Conservation (phyloP, 345 rosid species). For the Punica granatum region DNA sequence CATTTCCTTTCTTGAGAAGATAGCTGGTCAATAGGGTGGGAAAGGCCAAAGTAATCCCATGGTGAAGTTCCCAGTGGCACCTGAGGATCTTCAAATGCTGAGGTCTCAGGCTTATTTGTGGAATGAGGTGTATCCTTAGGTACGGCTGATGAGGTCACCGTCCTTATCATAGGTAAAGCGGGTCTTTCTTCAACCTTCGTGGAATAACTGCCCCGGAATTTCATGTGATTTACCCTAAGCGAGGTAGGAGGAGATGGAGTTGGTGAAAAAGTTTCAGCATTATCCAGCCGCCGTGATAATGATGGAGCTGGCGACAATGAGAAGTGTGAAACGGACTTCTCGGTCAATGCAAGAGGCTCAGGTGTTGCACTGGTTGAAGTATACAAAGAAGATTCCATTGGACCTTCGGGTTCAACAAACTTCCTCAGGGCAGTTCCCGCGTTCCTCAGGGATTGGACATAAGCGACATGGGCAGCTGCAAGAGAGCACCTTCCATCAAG, state of each 20-base stretch:
- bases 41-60: constrained; percentile 86
- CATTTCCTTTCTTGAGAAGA: constrained; percentile 47
- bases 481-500: constrained; percentile 88
- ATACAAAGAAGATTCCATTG: constrained; percentile 60
- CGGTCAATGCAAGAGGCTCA: constrained; percentile 51
- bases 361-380: constrained; percentile 79
- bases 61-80: constrained; percentile 46
- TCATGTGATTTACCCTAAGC: constrained; percentile 59
- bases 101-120: constrained; percentile 37
- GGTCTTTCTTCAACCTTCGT: constrained; percentile 71
- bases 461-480: constrained; percentile 69
- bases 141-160: constrained; percentile 45
- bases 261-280: constrained; percentile 46
- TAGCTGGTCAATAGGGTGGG: constrained; percentile 55
- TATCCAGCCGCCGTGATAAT: constrained; percentile 40
- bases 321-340: constrained; percentile 51
- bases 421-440: constrained; percentile 63
- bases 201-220: constrained; percentile 49
- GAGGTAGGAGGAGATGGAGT: constrained; percentile 46
- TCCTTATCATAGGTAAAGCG: constrained; percentile 35
- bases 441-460: constrained; percentile 60
- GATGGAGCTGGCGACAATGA: constrained; percentile 55
- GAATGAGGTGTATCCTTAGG: constrained; percentile 37
- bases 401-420: constrained; percentile 81
- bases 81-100: constrained; percentile 40